Evolutionary conservation across 2,329 filamentous ascomycete species (phyloP).

Genomic region (Bertia moriformis): DNA sequence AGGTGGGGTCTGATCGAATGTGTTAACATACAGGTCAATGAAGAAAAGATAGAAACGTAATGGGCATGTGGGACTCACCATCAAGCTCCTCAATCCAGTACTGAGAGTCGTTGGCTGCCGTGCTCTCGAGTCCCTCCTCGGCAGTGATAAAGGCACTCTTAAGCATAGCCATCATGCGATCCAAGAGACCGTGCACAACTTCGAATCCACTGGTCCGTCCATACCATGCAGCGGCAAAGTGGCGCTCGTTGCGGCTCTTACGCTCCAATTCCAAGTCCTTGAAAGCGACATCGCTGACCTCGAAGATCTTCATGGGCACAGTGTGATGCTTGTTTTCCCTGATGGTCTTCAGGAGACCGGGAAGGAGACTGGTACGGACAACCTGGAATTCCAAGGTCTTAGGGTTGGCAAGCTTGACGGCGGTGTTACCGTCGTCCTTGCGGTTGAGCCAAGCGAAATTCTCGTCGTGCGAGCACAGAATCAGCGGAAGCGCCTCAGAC

Average conservation of each 20-base stretch:
- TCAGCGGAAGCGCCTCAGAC: constrained; percentile 90
- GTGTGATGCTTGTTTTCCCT: constrained; percentile 82
- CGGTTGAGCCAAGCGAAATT: constrained; percentile 94
- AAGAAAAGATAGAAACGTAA: not conserved
- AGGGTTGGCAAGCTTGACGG: constrained; percentile 75
- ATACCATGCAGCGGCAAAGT: constrained; percentile 92
- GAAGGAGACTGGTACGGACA: constrained; percentile 72
- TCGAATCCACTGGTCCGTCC: constrained; percentile 92
- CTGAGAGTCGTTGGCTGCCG: constrained; percentile 34
- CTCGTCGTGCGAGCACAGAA: constrained; percentile 93
- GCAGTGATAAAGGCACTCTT: constrained; percentile 65
- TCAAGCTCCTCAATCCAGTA: constrained; percentile 95
- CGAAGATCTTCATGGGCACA: constrained; percentile 83
- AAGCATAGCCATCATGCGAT: constrained; percentile 85
- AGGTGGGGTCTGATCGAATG: constrained; percentile 56
- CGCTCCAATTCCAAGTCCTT: constrained; percentile 73
- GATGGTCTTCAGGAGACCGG: constrained; percentile 83
- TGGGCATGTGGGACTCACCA: constrained; percentile 26
- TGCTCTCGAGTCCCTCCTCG: constrained; percentile 47
- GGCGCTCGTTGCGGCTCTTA: constrained; percentile 79
- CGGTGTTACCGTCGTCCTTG: constrained; percentile 69
- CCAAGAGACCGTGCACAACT: constrained; percentile 82
- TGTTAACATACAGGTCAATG: constrained; percentile 3
- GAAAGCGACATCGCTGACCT: constrained; percentile 80
- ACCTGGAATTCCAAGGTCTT: constrained; percentile 91